These are phyloP conservation scores for Mucor irregularis DNA, from an alignment of 371 early-diverging fungal species.

Conservation along the genomic window DNA sequence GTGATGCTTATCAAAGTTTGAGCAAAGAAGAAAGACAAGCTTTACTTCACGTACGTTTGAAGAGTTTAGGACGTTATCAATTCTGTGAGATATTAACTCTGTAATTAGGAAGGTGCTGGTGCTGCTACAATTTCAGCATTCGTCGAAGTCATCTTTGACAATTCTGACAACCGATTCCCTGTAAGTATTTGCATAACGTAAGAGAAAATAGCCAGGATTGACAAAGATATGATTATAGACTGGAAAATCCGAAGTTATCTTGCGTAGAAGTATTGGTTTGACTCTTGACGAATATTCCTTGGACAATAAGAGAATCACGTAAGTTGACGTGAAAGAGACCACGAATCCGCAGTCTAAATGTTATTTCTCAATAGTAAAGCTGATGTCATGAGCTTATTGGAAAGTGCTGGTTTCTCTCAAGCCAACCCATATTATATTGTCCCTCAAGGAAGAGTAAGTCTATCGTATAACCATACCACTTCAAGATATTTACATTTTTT, in stretches of 20 bases:
- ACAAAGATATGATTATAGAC: slow-evolving; percentile 50
- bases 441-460: slow-evolving; percentile 94
- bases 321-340: slow-evolving; percentile 21
- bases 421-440: slow-evolving; percentile 99
- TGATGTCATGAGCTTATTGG: slow-evolving; percentile 93
- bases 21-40: slow-evolving; percentile 92
- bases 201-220: not conserved
- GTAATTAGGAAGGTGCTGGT: slow-evolving; percentile 87
- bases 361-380: slow-evolving; percentile 62
- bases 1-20: slow-evolving; percentile 94
- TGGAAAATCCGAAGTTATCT: slow-evolving; percentile 84
- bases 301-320: slow-evolving; percentile 88
- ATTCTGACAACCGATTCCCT: slow-evolving; percentile 92
- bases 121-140: slow-evolving; percentile 93
- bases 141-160: slow-evolving; percentile 98
- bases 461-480: slow-evolving; percentile 3
- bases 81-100: not conserved
- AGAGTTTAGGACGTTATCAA: not conserved
- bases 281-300: slow-evolving; percentile 98
- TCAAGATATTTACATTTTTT: slow-evolving; percentile 21
- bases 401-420: slow-evolving; percentile 97
- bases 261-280: slow-evolving; percentile 93
- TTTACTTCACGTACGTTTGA: slow-evolving; percentile 78
- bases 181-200: slow-evolving; percentile 41
- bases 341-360: not conserved